Evolutionary conservation across 2,329 filamentous ascomycete genomes (phyloP).

Genomic region (Exophiala oligosperma): DNA sequence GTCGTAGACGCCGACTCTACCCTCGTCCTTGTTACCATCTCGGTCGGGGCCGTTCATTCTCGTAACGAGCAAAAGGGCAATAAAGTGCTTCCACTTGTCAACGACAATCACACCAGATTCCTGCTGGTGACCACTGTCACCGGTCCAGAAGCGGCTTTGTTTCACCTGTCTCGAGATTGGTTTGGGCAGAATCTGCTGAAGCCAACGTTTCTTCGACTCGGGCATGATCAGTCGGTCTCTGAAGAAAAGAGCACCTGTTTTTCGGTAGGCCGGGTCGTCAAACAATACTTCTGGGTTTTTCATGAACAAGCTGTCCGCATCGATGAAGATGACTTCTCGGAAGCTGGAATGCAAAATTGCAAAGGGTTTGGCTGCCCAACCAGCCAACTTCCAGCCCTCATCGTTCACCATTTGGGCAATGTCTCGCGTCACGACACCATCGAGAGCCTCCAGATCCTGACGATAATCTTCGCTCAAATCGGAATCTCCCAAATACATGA

Average conservation of each 20-base stretch:
- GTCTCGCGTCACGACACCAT: conserved; percentile 47
- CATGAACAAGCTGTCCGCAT: conserved; percentile 49
- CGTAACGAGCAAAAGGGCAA: conserved; percentile 42
- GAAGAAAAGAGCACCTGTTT: conserved; percentile 50
- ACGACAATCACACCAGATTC: conserved; percentile 50
- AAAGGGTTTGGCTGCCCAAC: conserved; percentile 51
- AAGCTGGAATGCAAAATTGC: conserved; percentile 50
- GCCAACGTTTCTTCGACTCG: conserved; percentile 38
- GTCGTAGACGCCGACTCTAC: conserved; percentile 46
- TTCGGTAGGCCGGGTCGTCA: conserved; percentile 42
- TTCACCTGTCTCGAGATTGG: conserved; percentile 44
- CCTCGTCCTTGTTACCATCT: conserved; percentile 40
- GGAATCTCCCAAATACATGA: conserved; percentile 41
- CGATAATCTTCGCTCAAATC: conserved; percentile 47
- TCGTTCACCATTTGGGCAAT: conserved; percentile 47
- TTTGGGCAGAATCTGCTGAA: conserved; percentile 46
- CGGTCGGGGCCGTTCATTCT: conserved; percentile 43
- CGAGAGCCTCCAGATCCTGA: conserved; percentile 42
- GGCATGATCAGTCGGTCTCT: conserved; percentile 46
- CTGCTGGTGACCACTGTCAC: conserved; percentile 35
- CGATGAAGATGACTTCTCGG: conserved; percentile 50
- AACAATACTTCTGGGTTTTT: conserved; percentile 45
- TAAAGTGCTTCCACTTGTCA: conserved; percentile 49
- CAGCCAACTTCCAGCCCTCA: conserved; percentile 45
- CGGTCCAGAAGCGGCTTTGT: conserved; percentile 32